Conservation (phyloP, 176 grass and related monocot species). For the Themeda triandra region DNA sequence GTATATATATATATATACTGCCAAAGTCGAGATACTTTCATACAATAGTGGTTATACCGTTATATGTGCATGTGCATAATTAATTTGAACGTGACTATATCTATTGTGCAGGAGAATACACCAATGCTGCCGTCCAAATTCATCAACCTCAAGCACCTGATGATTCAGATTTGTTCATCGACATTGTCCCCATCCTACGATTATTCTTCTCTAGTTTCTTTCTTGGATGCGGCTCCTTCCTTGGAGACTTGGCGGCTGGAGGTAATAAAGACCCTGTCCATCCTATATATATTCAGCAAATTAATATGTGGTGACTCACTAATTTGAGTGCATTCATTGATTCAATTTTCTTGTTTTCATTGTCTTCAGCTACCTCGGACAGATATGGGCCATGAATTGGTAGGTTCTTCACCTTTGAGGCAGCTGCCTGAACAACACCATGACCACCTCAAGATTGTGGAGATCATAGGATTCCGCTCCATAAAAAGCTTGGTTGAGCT, state of each 20-base stretch:
- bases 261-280: neutral
- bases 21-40: too few species aligned
- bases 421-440: neutral
- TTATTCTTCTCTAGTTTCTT: neutral
- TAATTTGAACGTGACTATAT: neutral
- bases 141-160: neutral
- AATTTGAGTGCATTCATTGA: neutral
- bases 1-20: too few species aligned
- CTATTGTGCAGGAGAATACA: neutral
- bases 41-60: neutral
- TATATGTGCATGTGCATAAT: neutral
- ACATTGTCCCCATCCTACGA: neutral
- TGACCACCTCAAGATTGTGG: neutral
- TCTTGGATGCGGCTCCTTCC: neutral
- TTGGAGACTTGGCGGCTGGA: neutral
- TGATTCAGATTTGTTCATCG: neutral
- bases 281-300: neutral
- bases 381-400: neutral
- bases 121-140: neutral
- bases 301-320: neutral
- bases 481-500: neutral
- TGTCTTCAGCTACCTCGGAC: neutral
- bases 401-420: neutral
- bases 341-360: neutral
- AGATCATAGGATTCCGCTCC: neutral